These are phyloP conservation scores for Chamaenerion angustifolium DNA, from an alignment of 345 rosid species.

Conservation along the genomic window DNA sequence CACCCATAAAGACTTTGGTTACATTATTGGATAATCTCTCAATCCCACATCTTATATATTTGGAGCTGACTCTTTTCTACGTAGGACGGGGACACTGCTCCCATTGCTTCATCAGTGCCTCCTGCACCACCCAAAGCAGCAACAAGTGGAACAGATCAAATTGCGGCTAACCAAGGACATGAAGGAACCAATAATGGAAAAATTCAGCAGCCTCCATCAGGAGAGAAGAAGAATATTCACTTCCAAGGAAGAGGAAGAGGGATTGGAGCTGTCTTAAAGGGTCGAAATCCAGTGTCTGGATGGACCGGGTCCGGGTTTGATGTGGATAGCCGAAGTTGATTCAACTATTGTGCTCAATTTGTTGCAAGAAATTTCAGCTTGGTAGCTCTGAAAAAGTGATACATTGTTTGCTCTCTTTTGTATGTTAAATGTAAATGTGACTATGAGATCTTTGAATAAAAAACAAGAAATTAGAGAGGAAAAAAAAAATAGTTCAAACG, in stretches of 20 bases:
- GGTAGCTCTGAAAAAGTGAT: too few species aligned
- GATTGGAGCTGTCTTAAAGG: slow-evolving; percentile 9
- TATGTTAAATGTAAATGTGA: too few species aligned
- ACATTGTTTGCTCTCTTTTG: too few species aligned
- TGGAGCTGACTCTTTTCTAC: slow-evolving; percentile 3
- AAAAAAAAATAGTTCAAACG: too few species aligned
- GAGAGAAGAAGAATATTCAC: slow-evolving; percentile 9
- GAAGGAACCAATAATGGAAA: slow-evolving; percentile 3
- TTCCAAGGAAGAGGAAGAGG: slow-evolving; percentile 13
- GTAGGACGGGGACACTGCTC: slow-evolving; percentile 26
- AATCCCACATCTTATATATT: too few species aligned
- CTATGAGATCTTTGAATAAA: too few species aligned
- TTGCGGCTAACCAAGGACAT: slow-evolving; percentile 3
- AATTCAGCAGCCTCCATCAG: neutral
- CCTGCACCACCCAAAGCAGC: slow-evolving; percentile 13
- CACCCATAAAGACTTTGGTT: too few species aligned
- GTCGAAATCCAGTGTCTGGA: slow-evolving; percentile 8
- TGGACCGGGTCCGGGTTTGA: slow-evolving; percentile 19
- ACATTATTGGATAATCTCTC: neutral
- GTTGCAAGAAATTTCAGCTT: too few species aligned
- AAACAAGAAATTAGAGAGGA: too few species aligned
- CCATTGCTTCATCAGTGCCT: slow-evolving; percentile 22
- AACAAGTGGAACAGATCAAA: neutral
- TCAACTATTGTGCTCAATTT: neutral
- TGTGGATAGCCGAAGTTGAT: slow-evolving; percentile 7